Evolutionary conservation across 768 basidiomycete genomes (phyloP).

Genomic region (Termitomyces sp.): DNA sequence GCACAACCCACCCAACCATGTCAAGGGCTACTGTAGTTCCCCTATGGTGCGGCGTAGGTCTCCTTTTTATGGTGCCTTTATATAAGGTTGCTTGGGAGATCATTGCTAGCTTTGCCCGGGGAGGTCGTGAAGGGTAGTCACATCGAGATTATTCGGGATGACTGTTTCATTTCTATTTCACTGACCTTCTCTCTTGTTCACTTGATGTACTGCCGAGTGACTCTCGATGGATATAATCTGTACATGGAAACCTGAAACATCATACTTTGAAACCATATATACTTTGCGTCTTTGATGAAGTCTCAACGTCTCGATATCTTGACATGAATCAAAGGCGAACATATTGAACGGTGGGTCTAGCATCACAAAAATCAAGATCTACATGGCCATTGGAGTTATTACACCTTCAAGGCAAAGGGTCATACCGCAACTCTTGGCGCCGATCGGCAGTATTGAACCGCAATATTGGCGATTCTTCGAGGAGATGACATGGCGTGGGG

Average conservation of each 20-base stretch:
- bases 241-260: not conserved
- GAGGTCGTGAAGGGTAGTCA: too few relatives aligned
- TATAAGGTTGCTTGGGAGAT: too few relatives aligned
- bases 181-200: too few relatives aligned
- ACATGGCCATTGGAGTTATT: not conserved
- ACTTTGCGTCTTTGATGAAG: not conserved
- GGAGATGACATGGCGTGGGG: constrained; percentile 8
- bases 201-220: too few relatives aligned
- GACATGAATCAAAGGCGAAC: not conserved
- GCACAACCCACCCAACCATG: too few relatives aligned
- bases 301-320: not conserved
- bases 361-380: not conserved
- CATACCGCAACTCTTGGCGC: constrained; percentile 1
- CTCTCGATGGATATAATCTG: too few relatives aligned
- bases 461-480: constrained; percentile 32
- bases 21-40: too few relatives aligned
- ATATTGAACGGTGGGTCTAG: not conserved
- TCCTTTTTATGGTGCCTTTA: too few relatives aligned
- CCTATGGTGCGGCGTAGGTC: too few relatives aligned
- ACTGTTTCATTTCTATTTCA: too few relatives aligned
- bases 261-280: not conserved
- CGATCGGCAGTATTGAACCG: constrained; percentile 16
- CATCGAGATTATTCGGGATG: too few relatives aligned
- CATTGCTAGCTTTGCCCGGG: too few relatives aligned
- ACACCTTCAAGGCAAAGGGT: constrained; percentile 3